Evolutionary conservation across 441 rosid species (phyloP), one percentile per base, ranked within the genome.

Genomic region (Adansonia madagascariensis): DNA sequence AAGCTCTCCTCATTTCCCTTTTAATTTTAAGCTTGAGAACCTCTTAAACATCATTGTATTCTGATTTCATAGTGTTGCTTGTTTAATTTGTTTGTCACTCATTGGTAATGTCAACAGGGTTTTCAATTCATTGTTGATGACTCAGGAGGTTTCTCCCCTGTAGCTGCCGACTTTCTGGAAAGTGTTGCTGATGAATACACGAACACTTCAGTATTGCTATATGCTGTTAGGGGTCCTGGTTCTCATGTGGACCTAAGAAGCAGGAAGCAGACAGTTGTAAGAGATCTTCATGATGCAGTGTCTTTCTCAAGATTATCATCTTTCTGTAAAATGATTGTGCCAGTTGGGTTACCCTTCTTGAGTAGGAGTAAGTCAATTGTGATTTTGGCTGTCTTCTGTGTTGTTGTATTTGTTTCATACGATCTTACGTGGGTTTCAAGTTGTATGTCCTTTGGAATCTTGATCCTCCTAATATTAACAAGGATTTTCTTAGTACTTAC

Each of bases 41-140:
- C 49, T 9, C 31, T 9, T 35, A 35, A 53, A 10, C 75, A 53
- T 71, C 6, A 35, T 71, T 49, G 6, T 59, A 22, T 46, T 73
- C 14, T 50, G 60, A 46, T 71, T 70, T 47, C n/a, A 24, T 43
- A 46, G 31, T 47, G 63, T 31, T 46, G 31, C 73, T 41, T 6
- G 18, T 50, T 70, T 74, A n/a, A 31, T n/a, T 70, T 46, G 5
- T 65, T 74, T 24, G 17, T 47, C 71, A 43, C 35, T 59, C 35
- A 17, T 55, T 65, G 64, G 57, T 5, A 11, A 52, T 78, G 78
- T 68, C 80, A 27, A 57, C 90, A 94, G 97, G 99, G 99, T 77
- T 90, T 95, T 78, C 94, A 93, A 80, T 94, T 92, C 84, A 81
- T 89, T 74, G 95, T 89, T 77, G 99, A 95, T 79, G 93, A 94